Evolutionary conservation across 1,139 yeast species (phyloP), one percentile per base, ranked within the genome.

Genomic region (Yamadazyma conglobata): DNA sequence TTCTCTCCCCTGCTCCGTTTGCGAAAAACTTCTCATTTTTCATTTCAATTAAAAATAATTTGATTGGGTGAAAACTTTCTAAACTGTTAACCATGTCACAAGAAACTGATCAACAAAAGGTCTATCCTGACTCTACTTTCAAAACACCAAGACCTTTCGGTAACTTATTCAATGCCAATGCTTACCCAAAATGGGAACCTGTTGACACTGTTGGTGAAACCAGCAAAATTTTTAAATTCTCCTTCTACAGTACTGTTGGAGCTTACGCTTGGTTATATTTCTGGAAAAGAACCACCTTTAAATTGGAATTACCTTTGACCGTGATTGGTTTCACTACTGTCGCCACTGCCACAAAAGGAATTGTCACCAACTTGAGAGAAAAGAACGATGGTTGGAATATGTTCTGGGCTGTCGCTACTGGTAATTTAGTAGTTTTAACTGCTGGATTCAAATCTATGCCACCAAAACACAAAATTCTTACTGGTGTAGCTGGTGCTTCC

Each of bases 351-450:
- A 46, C 64, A 30, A 64, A 58, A 48, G 65, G 70, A 18, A 52
- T 61, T 22, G 39, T 63, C 29, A 58, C 73, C 38, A 68, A 68
- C 48, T 54, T 68, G 44, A 61, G 74, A 56, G 72, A 67, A 46
- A 65, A 56, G 50, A 66, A 66, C 44, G 74, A 68, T 50, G 71
- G 68, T 26, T 68, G 74, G 74, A 68, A 68, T 52, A 60, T 65
- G 9, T 64, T 68, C 46, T 58, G 67, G 63, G 73, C 63, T 13
- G 66, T 66, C 31, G 66, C 61, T 24, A 52, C 62, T 18, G 73
- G 71, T 41, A 66, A 66, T 50, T 54, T 65, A 44, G 62, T 58
- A 8, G 58, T 57, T 31, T 63, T 66, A 46, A 56, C 65, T 15
- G 62, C 58, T 25, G 72, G 69, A 4, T 65, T 63, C 54, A 64